Conservation (phyloP, 805 yeast species). For the Kodamaea kakaduensis region DNA sequence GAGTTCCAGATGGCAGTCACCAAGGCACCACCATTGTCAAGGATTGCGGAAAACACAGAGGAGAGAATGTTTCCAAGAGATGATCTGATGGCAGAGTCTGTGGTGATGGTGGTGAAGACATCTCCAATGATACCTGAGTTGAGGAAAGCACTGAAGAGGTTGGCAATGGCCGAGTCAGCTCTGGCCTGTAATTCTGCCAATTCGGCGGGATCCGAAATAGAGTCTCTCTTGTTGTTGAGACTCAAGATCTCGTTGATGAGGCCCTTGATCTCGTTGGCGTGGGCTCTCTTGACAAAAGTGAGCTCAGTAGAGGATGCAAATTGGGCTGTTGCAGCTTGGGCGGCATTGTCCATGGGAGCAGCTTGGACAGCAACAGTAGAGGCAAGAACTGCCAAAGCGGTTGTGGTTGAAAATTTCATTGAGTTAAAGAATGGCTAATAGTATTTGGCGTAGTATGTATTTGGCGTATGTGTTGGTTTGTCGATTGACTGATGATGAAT, state of each 20-base stretch:
- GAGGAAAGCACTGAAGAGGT: slow-evolving; percentile 34
- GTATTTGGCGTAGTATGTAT: no score
- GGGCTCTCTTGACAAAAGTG: slow-evolving; percentile 32
- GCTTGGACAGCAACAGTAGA: slow-evolving; percentile 34
- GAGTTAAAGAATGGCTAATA: no score
- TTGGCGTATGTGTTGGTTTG: no score
- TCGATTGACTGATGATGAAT: no score
- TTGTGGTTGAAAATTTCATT: slow-evolving; percentile 41
- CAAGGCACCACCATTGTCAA: slow-evolving; percentile 40
- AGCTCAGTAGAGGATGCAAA: slow-evolving; percentile 16
- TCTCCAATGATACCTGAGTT: slow-evolving; percentile 37
- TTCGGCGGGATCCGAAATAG: slow-evolving; percentile 25
- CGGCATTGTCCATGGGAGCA: slow-evolving; percentile 23
- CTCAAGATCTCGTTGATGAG: slow-evolving; percentile 30
- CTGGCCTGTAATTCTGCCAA: slow-evolving; percentile 27
- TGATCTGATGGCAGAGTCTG: slow-evolving; percentile 25
- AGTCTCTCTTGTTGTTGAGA: slow-evolving; percentile 36
- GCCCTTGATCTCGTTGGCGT: slow-evolving; percentile 29
- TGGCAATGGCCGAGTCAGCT: slow-evolving; percentile 32
- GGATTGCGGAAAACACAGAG: slow-evolving; percentile 29
- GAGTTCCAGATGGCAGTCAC: slow-evolving; percentile 39
- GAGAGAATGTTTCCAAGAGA: slow-evolving; percentile 26
- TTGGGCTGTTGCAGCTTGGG: slow-evolving; percentile 14
- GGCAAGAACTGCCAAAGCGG: slow-evolving; percentile 39
- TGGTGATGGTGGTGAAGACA: slow-evolving; percentile 33